phyloP scores from a whole-genome alignment of 495 filamentous ascomycete species.

The Tuber microsphaerosporum region DNA sequence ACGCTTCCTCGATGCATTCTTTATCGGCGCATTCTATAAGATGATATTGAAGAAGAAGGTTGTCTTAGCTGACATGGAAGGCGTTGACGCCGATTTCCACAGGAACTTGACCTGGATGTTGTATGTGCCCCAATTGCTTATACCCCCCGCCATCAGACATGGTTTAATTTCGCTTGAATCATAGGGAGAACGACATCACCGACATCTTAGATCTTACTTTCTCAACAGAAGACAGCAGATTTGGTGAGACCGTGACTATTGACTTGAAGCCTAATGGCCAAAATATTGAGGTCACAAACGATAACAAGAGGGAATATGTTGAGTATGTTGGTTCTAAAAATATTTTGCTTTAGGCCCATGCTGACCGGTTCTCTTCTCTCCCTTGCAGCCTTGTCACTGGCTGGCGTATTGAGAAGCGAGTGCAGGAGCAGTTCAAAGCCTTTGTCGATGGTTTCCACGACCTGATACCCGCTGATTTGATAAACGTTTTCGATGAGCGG shows the following conservation, averaged over 20 bases:
- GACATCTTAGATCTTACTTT: slow-evolving; percentile 90
- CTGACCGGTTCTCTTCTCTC: slow-evolving; percentile 9
- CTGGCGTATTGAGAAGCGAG: slow-evolving; percentile 97
- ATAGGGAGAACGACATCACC: slow-evolving; percentile 82
- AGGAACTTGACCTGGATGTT: slow-evolving; percentile 91
- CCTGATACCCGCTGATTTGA: slow-evolving; percentile 88
- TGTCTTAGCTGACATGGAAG: slow-evolving; percentile 90
- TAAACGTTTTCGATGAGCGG: slow-evolving; percentile 97
- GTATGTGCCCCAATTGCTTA: slow-evolving; percentile 44
- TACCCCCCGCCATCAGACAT: background rate
- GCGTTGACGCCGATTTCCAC: slow-evolving; percentile 95
- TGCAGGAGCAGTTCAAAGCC: slow-evolving; percentile 95
- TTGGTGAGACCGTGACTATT: slow-evolving; percentile 84
- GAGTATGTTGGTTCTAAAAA: slow-evolving; percentile 54
- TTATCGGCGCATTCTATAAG: slow-evolving; percentile 99
- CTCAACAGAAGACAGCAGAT: slow-evolving; percentile 92
- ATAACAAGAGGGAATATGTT: slow-evolving; percentile 91
- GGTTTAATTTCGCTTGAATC: slow-evolving; percentile 4
- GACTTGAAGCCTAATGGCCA: slow-evolving; percentile 86
- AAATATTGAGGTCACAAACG: slow-evolving; percentile 91
- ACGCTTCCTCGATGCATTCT: slow-evolving; percentile 96
- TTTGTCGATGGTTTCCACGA: slow-evolving; percentile 98
- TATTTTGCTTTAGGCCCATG: slow-evolving; percentile 15
- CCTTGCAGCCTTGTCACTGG: slow-evolving; percentile 72
- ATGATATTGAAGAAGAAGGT: slow-evolving; percentile 97